Evolutionary conservation across 1,284 basidiomycete species (phyloP).

Genomic region (Porodaedalea pini): DNA sequence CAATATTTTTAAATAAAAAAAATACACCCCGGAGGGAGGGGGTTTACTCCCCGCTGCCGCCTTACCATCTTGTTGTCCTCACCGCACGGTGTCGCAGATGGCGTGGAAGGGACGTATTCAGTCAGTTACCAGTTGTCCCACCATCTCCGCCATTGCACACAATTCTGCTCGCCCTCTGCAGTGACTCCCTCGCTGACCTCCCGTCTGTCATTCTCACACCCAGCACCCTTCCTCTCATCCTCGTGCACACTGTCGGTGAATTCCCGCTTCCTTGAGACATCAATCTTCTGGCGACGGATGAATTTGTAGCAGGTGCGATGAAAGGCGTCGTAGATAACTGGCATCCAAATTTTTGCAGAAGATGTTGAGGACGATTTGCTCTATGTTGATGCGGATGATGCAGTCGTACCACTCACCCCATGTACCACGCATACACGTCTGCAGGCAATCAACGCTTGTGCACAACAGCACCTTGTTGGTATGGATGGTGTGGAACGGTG

Average conservation of each 20-base stretch:
- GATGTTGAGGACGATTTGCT: constrained; percentile 95
- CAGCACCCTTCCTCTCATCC: no score
- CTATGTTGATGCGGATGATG: constrained; percentile 94
- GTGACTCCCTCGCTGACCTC: no score
- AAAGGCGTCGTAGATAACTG: constrained; percentile 93
- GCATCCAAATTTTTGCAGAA: constrained; percentile 90
- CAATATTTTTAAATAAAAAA: no score
- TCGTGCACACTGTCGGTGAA: constrained; percentile 94
- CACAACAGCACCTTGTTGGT: constrained; percentile 99
- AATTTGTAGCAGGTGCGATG: constrained; percentile 99
- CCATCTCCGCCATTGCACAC: no score
- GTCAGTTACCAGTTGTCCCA: no score
- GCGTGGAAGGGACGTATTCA: no score
- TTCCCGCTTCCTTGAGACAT: constrained; percentile 96
- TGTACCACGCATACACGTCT: constrained; percentile 99
- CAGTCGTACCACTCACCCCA: constrained; percentile 99
- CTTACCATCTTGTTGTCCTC: no score
- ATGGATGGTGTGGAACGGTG: constrained; percentile 97
- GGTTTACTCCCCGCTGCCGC: no score
- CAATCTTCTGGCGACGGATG: constrained; percentile 99
- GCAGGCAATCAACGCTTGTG: constrained; percentile 96
- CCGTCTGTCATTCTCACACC: no score
- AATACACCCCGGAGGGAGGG: no score
- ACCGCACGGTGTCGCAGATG: no score
- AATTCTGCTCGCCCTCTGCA: no score